Percentiles rank a stretch among this genome's conserved stretches.
phyloP scores from a whole-genome alignment of 2,329 filamentous ascomycete species.

The Nakataea oryzae region DNA sequence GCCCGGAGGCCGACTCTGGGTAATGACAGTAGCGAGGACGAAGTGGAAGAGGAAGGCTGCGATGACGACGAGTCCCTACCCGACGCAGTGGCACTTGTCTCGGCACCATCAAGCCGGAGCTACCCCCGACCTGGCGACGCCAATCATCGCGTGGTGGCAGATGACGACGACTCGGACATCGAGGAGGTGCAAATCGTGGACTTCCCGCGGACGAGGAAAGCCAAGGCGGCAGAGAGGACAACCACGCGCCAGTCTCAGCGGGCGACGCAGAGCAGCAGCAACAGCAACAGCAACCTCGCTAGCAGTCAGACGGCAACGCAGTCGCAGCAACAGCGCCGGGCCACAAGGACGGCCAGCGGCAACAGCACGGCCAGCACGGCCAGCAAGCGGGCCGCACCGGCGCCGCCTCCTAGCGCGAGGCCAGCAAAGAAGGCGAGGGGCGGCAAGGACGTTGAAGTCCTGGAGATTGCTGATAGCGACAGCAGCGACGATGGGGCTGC shows the following conservation, averaged over 20 bases:
- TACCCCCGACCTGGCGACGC: constrained; percentile 19
- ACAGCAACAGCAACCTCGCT: constrained; percentile 2
- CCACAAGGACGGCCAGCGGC: constrained; percentile 7
- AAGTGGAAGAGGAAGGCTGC: constrained; percentile 7
- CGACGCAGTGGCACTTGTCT: not conserved
- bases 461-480: constrained; percentile 33
- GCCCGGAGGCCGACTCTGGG: constrained; percentile 14
- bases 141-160: not conserved
- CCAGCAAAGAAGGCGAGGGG: constrained; percentile 22
- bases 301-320: constrained; percentile 16
- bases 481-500: constrained; percentile 44
- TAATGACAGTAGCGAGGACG: constrained; percentile 25
- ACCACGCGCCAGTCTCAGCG: constrained; percentile 13
- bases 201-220: constrained; percentile 18
- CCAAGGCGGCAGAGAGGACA: constrained; percentile 19
- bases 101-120: constrained; percentile 20
- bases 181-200: constrained; percentile 8
- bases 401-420: constrained; percentile 22
- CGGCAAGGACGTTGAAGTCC: constrained; percentile 11
- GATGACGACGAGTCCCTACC: constrained; percentile 7
- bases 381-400: constrained; percentile 21
- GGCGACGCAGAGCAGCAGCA: constrained; percentile 7
- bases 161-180: constrained; percentile 3
- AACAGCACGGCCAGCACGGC: constrained; percentile 4
- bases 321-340: constrained; percentile 12